These are phyloP conservation scores for Halocafeteria seosinensis DNA, from an alignment of 108 stramenopile genomes.

Conservation along the genomic window DNA sequence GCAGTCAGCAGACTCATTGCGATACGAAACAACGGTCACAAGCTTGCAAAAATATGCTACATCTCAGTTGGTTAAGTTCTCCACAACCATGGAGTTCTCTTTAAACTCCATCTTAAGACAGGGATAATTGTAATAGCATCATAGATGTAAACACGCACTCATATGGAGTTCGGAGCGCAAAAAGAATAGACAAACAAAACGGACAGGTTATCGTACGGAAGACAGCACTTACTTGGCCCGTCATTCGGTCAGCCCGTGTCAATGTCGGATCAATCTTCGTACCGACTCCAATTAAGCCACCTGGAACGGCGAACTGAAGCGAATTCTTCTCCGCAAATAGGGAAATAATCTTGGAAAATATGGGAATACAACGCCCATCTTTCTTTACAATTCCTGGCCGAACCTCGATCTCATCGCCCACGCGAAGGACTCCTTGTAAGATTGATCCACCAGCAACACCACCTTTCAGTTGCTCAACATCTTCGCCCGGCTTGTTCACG, in stretches of 20 bases:
- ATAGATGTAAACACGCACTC: too few species aligned
- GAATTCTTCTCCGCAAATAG: slow-evolving; percentile 88
- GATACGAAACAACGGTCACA: too few species aligned
- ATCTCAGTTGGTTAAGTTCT: too few species aligned
- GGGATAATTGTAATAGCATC: not conserved
- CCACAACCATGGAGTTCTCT: too few species aligned
- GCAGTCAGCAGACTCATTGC: too few species aligned
- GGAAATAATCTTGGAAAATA: slow-evolving; percentile 63
- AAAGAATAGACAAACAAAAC: too few species aligned
- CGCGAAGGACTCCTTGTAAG: slow-evolving; percentile 76
- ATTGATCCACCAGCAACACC: slow-evolving; percentile 98
- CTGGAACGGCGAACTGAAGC: slow-evolving; percentile 92
- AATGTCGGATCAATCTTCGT: slow-evolving; percentile 94
- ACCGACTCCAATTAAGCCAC: slow-evolving; percentile 97
- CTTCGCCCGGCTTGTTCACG: slow-evolving; percentile 98
- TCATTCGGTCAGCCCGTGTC: slow-evolving; percentile 91
- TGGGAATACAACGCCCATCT: slow-evolving; percentile 44
- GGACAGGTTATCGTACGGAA: not conserved
- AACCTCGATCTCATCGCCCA: slow-evolving; percentile 98
- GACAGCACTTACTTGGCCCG: slow-evolving; percentile 51
- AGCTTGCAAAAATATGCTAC: too few species aligned
- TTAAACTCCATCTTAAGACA: too few species aligned
- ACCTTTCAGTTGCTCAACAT: slow-evolving; percentile 68
- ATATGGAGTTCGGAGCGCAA: too few species aligned
- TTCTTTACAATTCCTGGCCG: slow-evolving; percentile 90